Conservation (phyloP, 192 early-diverging fungal species). For the Coemansia asiatica region DNA sequence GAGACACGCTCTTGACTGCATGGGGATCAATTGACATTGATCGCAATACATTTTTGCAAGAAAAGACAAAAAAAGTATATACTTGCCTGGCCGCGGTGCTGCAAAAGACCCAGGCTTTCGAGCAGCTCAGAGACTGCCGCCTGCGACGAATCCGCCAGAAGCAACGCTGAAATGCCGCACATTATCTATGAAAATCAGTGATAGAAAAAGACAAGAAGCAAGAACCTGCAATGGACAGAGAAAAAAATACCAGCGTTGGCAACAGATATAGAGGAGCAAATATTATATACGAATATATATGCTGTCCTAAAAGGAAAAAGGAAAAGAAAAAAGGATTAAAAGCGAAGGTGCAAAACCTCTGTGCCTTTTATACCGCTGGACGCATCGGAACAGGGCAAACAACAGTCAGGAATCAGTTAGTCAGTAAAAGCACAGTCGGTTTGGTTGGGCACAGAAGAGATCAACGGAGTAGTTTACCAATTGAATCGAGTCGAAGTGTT, state of each 20-base stretch:
- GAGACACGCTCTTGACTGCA: background rate
- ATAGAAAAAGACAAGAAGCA: no score
- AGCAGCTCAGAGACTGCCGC: slow-evolving; percentile 84
- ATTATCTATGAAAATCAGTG: slow-evolving; percentile 46
- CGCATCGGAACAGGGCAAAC: background rate
- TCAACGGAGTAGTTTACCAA: background rate
- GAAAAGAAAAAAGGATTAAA: slow-evolving; percentile 9
- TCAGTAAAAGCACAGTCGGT: background rate
- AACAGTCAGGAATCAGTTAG: background rate
- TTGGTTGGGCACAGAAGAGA: background rate
- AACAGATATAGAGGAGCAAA: slow-evolving; percentile 2
- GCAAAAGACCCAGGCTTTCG: slow-evolving; percentile 91
- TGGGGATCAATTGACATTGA: background rate
- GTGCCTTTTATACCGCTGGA: background rate
- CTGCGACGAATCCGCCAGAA: slow-evolving; percentile 75
- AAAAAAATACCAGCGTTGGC: background rate
- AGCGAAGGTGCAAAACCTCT: background rate
- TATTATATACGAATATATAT: slow-evolving; percentile 5
- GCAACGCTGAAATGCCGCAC: slow-evolving; percentile 86
- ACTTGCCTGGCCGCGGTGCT: slow-evolving; percentile 97
- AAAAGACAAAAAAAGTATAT: background rate
- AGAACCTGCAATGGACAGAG: background rate
- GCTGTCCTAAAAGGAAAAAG: slow-evolving; percentile 18
- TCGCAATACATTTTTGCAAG: background rate
- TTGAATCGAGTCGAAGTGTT: background rate